A percentile compares a stretch with the other conserved stretches of the same genome.
Conservation (phyloP, 148 eudicot species). For the Limonium bicolor region DNA sequence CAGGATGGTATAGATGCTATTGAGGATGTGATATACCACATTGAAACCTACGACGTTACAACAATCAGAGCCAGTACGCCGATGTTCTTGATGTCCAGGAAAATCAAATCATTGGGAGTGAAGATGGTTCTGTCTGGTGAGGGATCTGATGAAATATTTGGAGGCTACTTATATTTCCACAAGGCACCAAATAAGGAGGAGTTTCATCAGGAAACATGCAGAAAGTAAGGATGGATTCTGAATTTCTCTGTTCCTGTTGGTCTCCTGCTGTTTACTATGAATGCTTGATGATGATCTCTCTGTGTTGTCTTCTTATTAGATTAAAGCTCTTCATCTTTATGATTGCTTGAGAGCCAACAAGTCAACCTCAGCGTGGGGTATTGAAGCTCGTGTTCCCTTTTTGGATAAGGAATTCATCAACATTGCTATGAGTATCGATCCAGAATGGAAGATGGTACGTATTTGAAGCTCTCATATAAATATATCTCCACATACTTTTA, state of each 20-base stretch:
- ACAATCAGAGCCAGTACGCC: constrained; percentile 95
- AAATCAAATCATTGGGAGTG: constrained; percentile 89
- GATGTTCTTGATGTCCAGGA: constrained; percentile 96
- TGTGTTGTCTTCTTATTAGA: constrained; percentile 28
- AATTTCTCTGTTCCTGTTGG: not conserved
- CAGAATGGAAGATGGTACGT: constrained; percentile 90
- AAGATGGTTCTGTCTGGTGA: constrained; percentile 98
- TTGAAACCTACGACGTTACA: constrained; percentile 94
- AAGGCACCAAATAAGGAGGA: constrained; percentile 98
- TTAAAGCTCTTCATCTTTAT: constrained; percentile 87
- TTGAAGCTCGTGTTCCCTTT: constrained; percentile 98
- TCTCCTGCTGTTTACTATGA: not conserved
- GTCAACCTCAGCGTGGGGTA: constrained; percentile 96
- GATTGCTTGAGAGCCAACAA: constrained; percentile 98
- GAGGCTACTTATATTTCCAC: constrained; percentile 92
- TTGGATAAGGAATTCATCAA: constrained; percentile 85
- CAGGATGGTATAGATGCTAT: constrained; percentile 97
- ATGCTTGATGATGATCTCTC: not conserved
- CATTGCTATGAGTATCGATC: constrained; percentile 86
- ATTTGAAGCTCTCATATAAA: not conserved
- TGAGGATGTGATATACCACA: constrained; percentile 88
- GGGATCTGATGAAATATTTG: constrained; percentile 97
- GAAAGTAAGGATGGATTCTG: constrained; percentile 70
- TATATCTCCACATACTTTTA: not conserved
- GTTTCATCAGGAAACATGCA: constrained; percentile 84